Conservation (phyloP, 768 basidiomycete species). For the Pleurotus sapidus region DNA sequence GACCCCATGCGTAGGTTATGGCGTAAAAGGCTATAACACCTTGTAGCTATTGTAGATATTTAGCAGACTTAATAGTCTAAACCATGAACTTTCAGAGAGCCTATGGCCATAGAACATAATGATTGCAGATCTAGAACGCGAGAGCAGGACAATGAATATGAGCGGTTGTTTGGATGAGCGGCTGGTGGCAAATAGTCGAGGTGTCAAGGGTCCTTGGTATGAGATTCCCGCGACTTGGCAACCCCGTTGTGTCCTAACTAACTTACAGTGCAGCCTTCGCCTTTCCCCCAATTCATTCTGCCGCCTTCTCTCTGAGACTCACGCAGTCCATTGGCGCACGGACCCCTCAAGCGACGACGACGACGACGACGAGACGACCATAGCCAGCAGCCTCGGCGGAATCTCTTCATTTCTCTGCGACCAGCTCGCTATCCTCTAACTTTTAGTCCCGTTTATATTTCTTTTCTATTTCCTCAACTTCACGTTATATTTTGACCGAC, state of each 20-base stretch:
- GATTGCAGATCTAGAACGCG: too few relatives aligned
- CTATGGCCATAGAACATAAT: too few relatives aligned
- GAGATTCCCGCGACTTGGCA: slow-evolving; percentile 1
- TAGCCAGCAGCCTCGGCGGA: not conserved
- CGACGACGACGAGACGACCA: slow-evolving; percentile 5
- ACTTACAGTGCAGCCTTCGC: not conserved
- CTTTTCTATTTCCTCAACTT: slow-evolving; percentile 5
- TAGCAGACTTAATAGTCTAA: too few relatives aligned
- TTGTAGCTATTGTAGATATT: too few relatives aligned
- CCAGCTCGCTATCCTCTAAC: slow-evolving; percentile 7
- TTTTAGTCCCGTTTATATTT: slow-evolving; percentile 5
- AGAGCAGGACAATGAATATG: too few relatives aligned
- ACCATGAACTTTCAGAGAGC: too few relatives aligned
- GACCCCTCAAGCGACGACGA: not conserved
- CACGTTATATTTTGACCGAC: slow-evolving; percentile 2
- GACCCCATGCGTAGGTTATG: too few relatives aligned
- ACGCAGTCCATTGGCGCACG: slow-evolving; percentile 6
- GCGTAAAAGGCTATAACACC: too few relatives aligned
- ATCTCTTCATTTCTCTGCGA: slow-evolving; percentile 5
- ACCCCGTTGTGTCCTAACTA: slow-evolving; percentile 1
- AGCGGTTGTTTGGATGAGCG: too few relatives aligned
- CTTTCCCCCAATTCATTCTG: slow-evolving; percentile 1
- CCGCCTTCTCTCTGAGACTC: slow-evolving; percentile 1
- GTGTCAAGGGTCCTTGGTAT: slow-evolving; percentile 2
- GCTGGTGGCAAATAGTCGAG: not conserved